Evolutionary conservation across 345 rosid species (phyloP), one percentile per base, ranked within the genome.

Genomic region (Boechera stricta): DNA sequence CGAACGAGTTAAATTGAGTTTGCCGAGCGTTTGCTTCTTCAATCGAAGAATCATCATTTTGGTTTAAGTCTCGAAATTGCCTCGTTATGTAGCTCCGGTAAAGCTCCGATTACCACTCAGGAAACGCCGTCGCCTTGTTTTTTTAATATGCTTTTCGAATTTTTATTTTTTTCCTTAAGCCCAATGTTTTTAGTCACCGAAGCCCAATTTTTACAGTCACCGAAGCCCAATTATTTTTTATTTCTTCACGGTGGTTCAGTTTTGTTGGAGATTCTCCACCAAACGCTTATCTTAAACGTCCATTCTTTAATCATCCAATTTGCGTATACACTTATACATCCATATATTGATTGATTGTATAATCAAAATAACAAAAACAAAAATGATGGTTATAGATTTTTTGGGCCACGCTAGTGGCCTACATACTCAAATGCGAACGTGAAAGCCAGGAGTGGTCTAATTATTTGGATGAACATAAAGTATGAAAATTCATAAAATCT

Each of bases 21-120:
- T 66, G 21, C 28, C 24, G 39, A 81, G 66, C 11, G 67, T 75
- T 47, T 57, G 80, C 31, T 39, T 65, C 56, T 64, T 72, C 62
- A 15, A 6, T 47, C 41, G n/a, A 44, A 54, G 44, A 67, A 79
- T 44, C 78, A 79, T 73, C 42, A 45, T 66, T 77, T 39, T 38
- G 41, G 29, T 28, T 21, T 21, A 21, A 21, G 24, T 21, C 24
- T 21, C 24, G 24, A 21, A 21, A 21, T 21, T 21, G 24, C 24
- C 24, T 21, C 24, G 24, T 21, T 21, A 21, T 21, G 24, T 21
- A 21, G 24, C 24, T 21, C 24, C 24, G 24, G 24, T 21, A 21
- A 21, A 21, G 24, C 24, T 21, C 24, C 24, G 24, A 21, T 21
- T 21, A 21, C 24, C 24, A 21, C 24, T 21, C 24, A 21, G 44